phyloP scores from a whole-genome alignment of 2,329 filamentous ascomycete genomes.

The Stylonectria norvegica region DNA sequence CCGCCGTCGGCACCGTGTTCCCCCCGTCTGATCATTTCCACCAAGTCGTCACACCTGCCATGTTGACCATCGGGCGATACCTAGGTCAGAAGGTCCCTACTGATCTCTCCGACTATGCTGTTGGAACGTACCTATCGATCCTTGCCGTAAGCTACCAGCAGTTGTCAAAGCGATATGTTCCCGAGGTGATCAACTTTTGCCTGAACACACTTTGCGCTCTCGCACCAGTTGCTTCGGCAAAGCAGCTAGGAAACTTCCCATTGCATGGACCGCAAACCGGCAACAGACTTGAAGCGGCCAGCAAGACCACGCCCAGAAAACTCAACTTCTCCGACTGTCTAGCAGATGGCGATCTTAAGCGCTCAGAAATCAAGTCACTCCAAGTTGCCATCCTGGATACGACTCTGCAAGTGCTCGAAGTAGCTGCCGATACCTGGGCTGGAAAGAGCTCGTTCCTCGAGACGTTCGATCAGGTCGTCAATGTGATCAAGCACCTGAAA shows the following conservation, averaged over 20 bases:
- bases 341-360: slow-evolving; percentile 33
- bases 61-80: slow-evolving; percentile 79
- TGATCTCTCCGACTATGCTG: slow-evolving; percentile 62
- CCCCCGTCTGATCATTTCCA: slow-evolving; percentile 98
- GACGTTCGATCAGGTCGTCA: slow-evolving; percentile 65
- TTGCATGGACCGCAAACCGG: slow-evolving; percentile 53
- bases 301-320: slow-evolving; percentile 44
- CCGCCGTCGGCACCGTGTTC: slow-evolving; percentile 79
- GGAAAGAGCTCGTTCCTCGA: slow-evolving; percentile 73
- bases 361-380: slow-evolving; percentile 28
- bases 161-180: slow-evolving; percentile 81
- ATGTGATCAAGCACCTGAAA: slow-evolving; percentile 59
- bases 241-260: slow-evolving; percentile 56
- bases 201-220: slow-evolving; percentile 70
- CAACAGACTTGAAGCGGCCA: slow-evolving; percentile 47
- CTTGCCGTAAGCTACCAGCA: slow-evolving; percentile 79
- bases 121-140: slow-evolving; percentile 75
- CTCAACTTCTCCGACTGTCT: slow-evolving; percentile 59
- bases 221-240: slow-evolving; percentile 50
- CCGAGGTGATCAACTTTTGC: slow-evolving; percentile 80
- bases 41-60: slow-evolving; percentile 85
- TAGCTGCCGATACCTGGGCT: slow-evolving; percentile 70
- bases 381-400: slow-evolving; percentile 61
- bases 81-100: slow-evolving; percentile 73
- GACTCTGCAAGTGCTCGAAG: slow-evolving; percentile 62